These are phyloP conservation scores for Syzygium syzygioides DNA, from an alignment of 441 rosid species.

Conservation along the genomic window DNA sequence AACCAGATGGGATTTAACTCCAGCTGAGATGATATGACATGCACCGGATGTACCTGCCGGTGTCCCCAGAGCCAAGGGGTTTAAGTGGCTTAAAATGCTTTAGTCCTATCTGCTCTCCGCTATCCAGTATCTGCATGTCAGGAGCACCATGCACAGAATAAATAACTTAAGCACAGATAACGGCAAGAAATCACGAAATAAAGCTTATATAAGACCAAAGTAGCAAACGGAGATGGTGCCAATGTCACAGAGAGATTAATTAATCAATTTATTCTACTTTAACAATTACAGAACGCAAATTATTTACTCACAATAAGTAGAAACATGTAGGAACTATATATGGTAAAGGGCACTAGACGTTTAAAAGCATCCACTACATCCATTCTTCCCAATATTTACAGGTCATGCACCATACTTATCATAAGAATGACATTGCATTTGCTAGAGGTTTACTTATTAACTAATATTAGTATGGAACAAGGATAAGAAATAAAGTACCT, in stretches of 20 bases:
- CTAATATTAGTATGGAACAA: neutral
- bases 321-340: neutral
- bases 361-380: neutral
- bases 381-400: neutral
- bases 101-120: conserved; percentile 74
- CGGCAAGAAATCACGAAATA: neutral
- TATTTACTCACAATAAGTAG: neutral
- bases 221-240: neutral
- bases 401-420: neutral
- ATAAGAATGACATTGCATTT: neutral
- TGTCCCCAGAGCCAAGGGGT: conserved; percentile 95
- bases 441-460: neutral
- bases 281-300: neutral
- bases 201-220: neutral
- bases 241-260: neutral
- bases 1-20: neutral
- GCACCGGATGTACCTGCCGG: conserved; percentile 69
- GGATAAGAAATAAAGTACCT: conserved; percentile 29
- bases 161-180: neutral
- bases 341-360: neutral
- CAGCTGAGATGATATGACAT: neutral
- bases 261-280: neutral
- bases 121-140: conserved; percentile 41
- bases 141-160: neutral
- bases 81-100: conserved; percentile 84